Percentiles rank a stretch among this genome's conserved stretches.
Conservation (phyloP, 2,329 filamentous ascomycete genomes). For the Penicillium sp. region DNA sequence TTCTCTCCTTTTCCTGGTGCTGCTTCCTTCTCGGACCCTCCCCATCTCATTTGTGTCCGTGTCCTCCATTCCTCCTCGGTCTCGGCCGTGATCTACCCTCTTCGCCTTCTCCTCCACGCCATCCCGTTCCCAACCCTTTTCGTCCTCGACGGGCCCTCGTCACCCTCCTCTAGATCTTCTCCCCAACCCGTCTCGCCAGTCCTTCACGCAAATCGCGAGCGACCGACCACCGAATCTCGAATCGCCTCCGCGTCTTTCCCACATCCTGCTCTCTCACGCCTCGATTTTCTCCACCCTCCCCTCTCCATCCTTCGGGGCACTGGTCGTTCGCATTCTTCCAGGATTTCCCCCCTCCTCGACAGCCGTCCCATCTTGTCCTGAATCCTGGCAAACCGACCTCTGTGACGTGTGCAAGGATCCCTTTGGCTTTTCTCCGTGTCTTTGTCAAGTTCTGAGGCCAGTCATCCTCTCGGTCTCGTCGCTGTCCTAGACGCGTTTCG, state of each 20-base stretch:
- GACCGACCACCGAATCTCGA: conserved; percentile 3
- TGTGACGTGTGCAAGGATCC: neutral
- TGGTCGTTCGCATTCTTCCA: conserved; percentile 14
- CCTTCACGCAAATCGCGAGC: conserved; percentile 11
- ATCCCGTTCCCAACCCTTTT: conserved; percentile 16
- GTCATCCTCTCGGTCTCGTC: conserved; percentile 1
- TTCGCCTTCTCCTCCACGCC: conserved; percentile 10
- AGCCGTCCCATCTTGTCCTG: conserved; percentile 1
- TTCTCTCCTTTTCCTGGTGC: conserved; percentile 23
- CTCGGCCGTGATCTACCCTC: conserved; percentile 2
- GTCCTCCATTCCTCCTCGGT: conserved; percentile 6
- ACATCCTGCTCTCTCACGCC: neutral
- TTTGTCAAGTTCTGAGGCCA: neutral
- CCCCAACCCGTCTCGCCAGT: conserved; percentile 1
- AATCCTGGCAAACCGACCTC: conserved; percentile 1
- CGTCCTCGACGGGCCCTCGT: conserved; percentile 8
- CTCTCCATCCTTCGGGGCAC: conserved; percentile 17
- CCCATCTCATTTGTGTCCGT: conserved; percentile 11
- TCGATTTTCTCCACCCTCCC: neutral
- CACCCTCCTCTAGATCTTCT: neutral
- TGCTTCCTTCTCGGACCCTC: conserved; percentile 13
- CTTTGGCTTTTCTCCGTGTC: neutral
- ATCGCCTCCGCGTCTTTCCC: conserved; percentile 9
- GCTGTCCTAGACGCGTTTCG: conserved; percentile 14
- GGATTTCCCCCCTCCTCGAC: conserved; percentile 9